Conservation (phyloP, 306 rosid species). For the Albizia julibrissin region DNA sequence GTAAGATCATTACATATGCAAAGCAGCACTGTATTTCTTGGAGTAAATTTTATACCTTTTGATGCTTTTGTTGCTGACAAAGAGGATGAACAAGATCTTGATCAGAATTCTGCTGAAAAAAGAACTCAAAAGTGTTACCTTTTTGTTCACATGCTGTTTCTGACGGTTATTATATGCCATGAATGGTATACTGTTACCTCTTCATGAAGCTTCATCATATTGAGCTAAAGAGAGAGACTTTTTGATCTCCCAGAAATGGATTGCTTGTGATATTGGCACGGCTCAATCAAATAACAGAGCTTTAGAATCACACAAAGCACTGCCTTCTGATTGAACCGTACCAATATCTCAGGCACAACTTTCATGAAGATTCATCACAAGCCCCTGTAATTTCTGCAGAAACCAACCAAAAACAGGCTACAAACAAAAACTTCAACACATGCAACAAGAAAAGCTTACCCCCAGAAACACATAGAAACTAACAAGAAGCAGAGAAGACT, state of each 20-base stretch:
- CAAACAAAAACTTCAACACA: not conserved
- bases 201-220: not conserved
- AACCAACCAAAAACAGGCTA: conserved; percentile 21
- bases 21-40: not conserved
- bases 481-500: conserved; percentile 22
- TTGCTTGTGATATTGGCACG: conserved; percentile 85
- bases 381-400: conserved; percentile 29
- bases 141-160: not conserved
- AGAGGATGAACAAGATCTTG: not conserved
- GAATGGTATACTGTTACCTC: not conserved
- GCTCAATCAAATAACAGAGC: conserved; percentile 82
- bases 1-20: not conserved
- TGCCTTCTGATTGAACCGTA: conserved; percentile 74
- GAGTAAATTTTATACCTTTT: not conserved
- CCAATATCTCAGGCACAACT: conserved; percentile 60
- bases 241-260: not conserved
- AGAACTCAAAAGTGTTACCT: not conserved
- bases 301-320: conserved; percentile 46
- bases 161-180: not conserved
- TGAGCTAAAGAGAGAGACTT: conserved; percentile 2
- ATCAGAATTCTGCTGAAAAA: conserved; percentile 29
- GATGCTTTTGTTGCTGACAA: not conserved
- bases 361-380: conserved; percentile 6
- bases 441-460: conserved; percentile 31
- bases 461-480: not conserved